A percentile compares a stretch with the other conserved stretches of the same genome.
These are phyloP conservation scores for Coelastrella sp. DNA, from an alignment of 139 green algal genomes.

Conservation along the genomic window DNA sequence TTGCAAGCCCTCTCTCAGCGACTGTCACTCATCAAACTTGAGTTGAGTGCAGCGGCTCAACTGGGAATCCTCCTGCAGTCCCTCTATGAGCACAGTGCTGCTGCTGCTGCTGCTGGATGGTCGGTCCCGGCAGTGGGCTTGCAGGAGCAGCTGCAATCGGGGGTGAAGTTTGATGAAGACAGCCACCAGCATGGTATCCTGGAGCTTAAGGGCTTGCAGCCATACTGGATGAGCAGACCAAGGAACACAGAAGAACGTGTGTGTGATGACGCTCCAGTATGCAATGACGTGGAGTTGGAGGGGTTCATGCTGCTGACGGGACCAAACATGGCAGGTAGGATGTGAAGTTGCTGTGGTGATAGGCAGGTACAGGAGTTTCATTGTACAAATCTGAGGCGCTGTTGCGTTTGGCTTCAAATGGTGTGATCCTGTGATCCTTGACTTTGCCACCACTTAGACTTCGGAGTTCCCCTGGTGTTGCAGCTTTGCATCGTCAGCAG, in stretches of 20 bases:
- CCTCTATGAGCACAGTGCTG: neutral
- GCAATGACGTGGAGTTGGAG: conserved; percentile 65
- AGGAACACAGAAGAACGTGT: conserved; percentile 26
- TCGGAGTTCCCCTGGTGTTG: too few relatives aligned
- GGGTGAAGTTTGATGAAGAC: neutral
- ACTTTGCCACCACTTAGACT: too few relatives aligned
- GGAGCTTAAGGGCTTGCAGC: conserved; percentile 70
- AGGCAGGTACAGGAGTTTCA: neutral
- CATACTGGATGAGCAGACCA: conserved; percentile 82
- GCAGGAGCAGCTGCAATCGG: conserved; percentile 19
- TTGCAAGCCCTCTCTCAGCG: neutral
- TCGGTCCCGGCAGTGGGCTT: neutral
- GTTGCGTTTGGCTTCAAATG: too few relatives aligned
- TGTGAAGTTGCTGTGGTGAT: neutral
- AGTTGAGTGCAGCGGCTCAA: conserved; percentile 29
- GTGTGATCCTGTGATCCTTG: too few relatives aligned
- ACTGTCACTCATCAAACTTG: neutral
- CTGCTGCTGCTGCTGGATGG: neutral
- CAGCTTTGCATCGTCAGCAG: too few relatives aligned
- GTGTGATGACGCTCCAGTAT: conserved; percentile 10
- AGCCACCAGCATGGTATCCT: conserved; percentile 11
- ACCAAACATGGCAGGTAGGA: conserved; percentile 89
- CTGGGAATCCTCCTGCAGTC: conserved; percentile 10
- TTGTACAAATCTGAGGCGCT: too few relatives aligned
- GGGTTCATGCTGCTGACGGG: conserved; percentile 88